phyloP scores from a whole-genome alignment of 1,139 yeast genomes.

The Citeromyces hawaiiensis region DNA sequence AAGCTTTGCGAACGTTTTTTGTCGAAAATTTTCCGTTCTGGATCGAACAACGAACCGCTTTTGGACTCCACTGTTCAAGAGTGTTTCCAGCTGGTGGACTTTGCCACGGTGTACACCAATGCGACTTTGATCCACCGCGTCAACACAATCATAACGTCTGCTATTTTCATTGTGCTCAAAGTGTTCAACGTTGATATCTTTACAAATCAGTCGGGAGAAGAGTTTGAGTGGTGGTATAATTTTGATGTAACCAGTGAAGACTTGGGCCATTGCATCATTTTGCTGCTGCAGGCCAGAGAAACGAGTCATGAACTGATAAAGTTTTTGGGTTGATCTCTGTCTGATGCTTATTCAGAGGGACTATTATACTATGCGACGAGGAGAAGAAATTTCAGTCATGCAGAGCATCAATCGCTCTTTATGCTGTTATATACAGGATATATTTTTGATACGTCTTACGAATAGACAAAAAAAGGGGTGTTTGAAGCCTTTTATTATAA shows the following conservation, averaged over 20 bases:
- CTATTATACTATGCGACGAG: too few species aligned
- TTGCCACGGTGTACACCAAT: neutral
- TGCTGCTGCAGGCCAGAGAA: neutral
- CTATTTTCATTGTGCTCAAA: neutral
- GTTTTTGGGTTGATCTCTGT: neutral
- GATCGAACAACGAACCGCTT: neutral
- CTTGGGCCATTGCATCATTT: neutral
- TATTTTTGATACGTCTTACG: too few species aligned
- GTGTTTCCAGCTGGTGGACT: neutral
- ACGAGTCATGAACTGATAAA: neutral
- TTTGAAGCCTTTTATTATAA: too few species aligned
- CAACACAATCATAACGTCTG: neutral
- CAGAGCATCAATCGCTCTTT: too few species aligned
- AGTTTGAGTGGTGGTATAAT: neutral
- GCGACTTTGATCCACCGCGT: neutral
- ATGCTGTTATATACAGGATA: too few species aligned
- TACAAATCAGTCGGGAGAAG: neutral
- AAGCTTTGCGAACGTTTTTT: neutral
- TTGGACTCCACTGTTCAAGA: neutral
- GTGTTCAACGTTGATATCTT: neutral
- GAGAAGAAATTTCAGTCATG: too few species aligned
- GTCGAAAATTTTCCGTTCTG: neutral
- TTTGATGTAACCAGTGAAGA: neutral
- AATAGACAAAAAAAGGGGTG: too few species aligned
- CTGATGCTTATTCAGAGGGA: too few species aligned